Base-by-base conservation (phyloP, 140 eudicot species). In the Ambrosia hybrid region DNA sequence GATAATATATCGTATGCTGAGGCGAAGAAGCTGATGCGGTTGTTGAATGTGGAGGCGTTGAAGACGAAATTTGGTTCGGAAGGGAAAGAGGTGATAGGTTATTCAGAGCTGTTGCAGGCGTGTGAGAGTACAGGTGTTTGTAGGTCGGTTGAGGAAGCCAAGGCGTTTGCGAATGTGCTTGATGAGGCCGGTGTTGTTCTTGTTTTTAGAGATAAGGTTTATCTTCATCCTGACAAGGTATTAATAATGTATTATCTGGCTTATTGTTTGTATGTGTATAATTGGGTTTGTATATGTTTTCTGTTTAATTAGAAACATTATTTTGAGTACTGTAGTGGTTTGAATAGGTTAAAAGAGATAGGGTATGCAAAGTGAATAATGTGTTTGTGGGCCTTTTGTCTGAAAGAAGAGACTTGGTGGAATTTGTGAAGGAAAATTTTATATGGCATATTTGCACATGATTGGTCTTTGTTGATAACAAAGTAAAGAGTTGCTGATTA, bases 161-260 rank as follows among this genome's bases (percentile, higher is more conserved):
- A 80, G 9, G 74, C 71, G 36, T 76, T 92, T 76, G 92, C 92
- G 14, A 78, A 67, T 41, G 89, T 81, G 51, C 83, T 85, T 33
- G 96, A 92, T 72, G 96, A 92, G 10, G 93, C 93, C 65, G 96
- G 95, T 46, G 91, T 84, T 49, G 77, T 92, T 49, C 69, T 89
- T 41, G 80, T 92, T n/a, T 86, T 89, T 57, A 78, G 96, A 65
- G 96, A 91, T 75, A 67, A 78, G 77, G 88, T 83, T 51, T 71
- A 80, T 48, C 84, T 86, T 72, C 86, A 86, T 83, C 91, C 96
- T 9, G 81, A 86, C 57, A 89, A 86, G 90, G 96, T 89, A 65
- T 41, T 3, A 3, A 6, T 51, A 21, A 21, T 21, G 26, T 55
- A 38, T 38, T 38, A 38, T 38, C 41, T 38, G 41, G 41, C 41